Conservation (phyloP, 163 green algal genomes). For the Trebouxiophyceae sp. region DNA sequence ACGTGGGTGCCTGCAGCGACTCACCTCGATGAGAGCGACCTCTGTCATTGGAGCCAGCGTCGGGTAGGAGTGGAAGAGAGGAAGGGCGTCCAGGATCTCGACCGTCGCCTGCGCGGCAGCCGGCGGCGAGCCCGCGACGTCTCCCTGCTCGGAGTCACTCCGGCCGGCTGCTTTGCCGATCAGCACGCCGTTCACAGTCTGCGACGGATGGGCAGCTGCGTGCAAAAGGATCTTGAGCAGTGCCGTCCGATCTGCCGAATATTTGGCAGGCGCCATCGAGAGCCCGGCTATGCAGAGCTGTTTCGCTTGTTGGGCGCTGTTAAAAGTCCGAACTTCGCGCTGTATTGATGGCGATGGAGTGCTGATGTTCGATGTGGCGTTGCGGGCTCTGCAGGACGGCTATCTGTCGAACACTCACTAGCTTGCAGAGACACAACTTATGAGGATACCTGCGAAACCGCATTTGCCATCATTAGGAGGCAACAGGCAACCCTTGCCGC, state of each 20-base stretch:
- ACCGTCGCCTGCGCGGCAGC: background rate
- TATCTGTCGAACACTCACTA: no score
- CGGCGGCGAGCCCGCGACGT: background rate
- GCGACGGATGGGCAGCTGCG: slow-evolving; percentile 42
- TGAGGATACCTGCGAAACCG: no score
- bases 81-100: slow-evolving; percentile 37
- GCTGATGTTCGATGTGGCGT: no score
- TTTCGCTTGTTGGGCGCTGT: no score
- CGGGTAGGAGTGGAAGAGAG: slow-evolving; percentile 53
- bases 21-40: slow-evolving; percentile 47
- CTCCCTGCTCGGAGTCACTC: background rate
- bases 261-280: slow-evolving; percentile 3
- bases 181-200: slow-evolving; percentile 48
- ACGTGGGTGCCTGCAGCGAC: background rate
- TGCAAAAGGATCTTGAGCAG: slow-evolving; percentile 50
- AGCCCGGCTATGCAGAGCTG: no score
- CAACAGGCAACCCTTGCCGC: no score
- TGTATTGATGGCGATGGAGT: no score
- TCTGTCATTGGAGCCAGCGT: slow-evolving; percentile 50
- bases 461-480: no score
- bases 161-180: slow-evolving; percentile 18
- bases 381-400: no score
- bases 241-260: slow-evolving; percentile 11
- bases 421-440: no score
- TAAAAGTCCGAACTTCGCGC: no score